These are phyloP conservation scores for Coleophoma cylindrospora DNA, from an alignment of 2,329 filamentous ascomycete species.

Conservation along the genomic window DNA sequence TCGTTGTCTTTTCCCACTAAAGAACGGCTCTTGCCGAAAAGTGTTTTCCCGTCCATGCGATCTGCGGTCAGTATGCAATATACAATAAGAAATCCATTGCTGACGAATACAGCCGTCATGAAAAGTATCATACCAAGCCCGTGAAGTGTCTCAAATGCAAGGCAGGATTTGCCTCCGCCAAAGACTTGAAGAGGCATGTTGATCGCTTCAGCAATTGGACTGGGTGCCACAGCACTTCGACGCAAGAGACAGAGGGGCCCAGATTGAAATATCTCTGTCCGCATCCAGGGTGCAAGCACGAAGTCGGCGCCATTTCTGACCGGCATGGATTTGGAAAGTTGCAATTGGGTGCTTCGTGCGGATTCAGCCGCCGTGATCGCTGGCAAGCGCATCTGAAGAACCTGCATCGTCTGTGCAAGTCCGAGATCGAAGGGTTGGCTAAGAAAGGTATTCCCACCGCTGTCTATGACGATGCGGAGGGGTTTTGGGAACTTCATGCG, in stretches of 20 bases:
- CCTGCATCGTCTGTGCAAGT: not conserved
- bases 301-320: no score
- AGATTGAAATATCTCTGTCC: not conserved
- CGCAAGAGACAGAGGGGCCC: not conserved
- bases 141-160: slow-evolving; percentile 6
- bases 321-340: no score
- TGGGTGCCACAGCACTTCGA: not conserved
- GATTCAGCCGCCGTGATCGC: not conserved
- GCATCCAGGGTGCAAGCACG: no score
- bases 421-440: not conserved
- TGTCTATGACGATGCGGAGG: not conserved
- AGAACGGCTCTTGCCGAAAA: not conserved
- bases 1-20: no score
- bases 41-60: slow-evolving; percentile 3
- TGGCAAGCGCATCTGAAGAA: not conserved
- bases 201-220: slow-evolving; percentile 4
- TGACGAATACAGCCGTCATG: slow-evolving; percentile 1
- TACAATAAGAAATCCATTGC: not conserved
- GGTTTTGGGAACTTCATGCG: no score
- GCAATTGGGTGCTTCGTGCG: not conserved
- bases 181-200: slow-evolving; percentile 7
- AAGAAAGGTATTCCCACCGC: not conserved
- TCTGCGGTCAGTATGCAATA: not conserved
- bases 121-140: slow-evolving; percentile 5
- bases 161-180: slow-evolving; percentile 4